Evolutionary conservation across 805 yeast species (phyloP), one percentile per base, ranked within the genome.

Genomic region (Priceomyces castillae): DNA sequence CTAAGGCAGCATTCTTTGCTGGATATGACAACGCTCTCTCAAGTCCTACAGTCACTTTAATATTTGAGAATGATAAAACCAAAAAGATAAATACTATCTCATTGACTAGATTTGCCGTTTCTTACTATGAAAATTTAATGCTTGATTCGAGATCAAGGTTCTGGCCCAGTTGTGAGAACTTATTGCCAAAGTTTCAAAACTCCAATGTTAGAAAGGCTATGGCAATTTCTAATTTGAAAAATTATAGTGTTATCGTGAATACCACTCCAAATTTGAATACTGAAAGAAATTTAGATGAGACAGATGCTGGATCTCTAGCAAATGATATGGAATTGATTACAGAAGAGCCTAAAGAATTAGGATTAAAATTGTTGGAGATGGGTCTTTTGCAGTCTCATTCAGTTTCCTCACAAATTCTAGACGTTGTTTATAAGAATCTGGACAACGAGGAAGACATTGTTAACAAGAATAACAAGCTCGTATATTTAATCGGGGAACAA

Each of bases 261-360:
- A 55, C 62, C 40, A 54, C 58, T 4, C 67, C 64, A 7, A 43
- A 46, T 6, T 49, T 57, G 16, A 64, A 48, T 73, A 76, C 59
- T 73, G 82, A 78, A 6, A 52, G 39, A 34, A 46, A 44, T 9
- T 69, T 73, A 73, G 97, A 92, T 62, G 96, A 88, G 52, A 84
- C 92, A 0, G 74, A 77, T 42, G 96, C 97, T 1, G 98, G 97
- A 0, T 75, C 76, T 7, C 58, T 87, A 20, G 95, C 97, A 0
- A 78, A 85, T 25, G 49, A 66, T 11, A 83, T 90, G 84, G 54
- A 54, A 2, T 65, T 83, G 2, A 64, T 87, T 2, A 69, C 74
- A 6, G 68, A 75, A 2, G 69, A 65, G 42, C 89, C 95, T 0
- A 52, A 58, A 0, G 77, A 77, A 3, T 61, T 86, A 14, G 94